Base-by-base conservation (phyloP, 2,329 filamentous ascomycete species). In the Lasiodiplodia sp. region DNA sequence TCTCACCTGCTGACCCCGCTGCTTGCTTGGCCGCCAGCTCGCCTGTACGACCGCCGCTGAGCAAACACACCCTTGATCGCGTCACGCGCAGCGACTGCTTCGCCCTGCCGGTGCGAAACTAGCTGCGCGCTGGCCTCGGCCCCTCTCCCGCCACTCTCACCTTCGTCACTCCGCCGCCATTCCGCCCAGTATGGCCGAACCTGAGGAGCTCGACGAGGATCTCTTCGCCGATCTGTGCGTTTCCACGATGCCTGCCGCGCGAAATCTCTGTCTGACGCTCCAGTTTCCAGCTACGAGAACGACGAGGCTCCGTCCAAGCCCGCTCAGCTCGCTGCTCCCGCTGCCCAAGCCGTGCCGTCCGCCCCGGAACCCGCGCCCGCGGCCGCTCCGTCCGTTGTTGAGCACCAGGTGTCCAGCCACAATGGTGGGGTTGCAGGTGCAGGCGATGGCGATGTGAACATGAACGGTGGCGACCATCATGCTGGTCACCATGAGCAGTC, bases 211-310 rank as follows among this genome's bases (percentile, higher is more conserved):
- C 73, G 94, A 97, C 74, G 94, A 97, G 77, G 94, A 97, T 86
- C 92, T 97, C 82, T 97, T 97, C 81, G 94, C 94, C 75, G 94
- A 97, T 83, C 88, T 97, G 94, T 97, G 85, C 83, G 93, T 87
- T 68, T 79, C 84, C 10, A 21, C 53, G 23, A n/a, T 7, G 21
- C 3, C 12, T 56, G 5, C 21, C 7, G 21, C 47, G 58, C 66
- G 58, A 53, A 53, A n/a, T 69, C 49, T 44, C 51, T 63, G 49
- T 34, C 57, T 63, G 47, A 62, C 49, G 11, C n/a, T 18, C 58
- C 16, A 16, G 11, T 25, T 47, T 44, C 5, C 70, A 81, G 79
- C 69, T 81, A 81, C 71, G 79, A 81, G 51, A 71, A 70, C 60
- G 79, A 81, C 18, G 79, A 81, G 52, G 73, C 72, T n/a, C 69